Evolutionary conservation across 2,329 filamentous ascomycete genomes (phyloP).

Genomic region (Phaeomoniella chlamydospora): DNA sequence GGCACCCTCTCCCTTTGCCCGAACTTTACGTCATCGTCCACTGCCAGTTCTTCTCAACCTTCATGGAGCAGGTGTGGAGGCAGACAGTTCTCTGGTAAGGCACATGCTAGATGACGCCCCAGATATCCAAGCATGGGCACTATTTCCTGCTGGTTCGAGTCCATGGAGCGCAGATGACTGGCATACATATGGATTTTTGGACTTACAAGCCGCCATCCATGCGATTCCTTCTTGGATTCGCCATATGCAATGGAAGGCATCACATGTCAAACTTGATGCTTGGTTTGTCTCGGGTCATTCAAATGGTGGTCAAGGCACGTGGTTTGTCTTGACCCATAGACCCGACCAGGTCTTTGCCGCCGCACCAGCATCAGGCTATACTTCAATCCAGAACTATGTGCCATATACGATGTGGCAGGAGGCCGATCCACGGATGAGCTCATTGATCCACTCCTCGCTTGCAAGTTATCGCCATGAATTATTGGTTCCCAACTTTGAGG

Average conservation of each 20-base stretch:
- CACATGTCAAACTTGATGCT: constrained; percentile 25
- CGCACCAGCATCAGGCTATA: constrained; percentile 42
- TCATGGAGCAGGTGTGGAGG: constrained; percentile 44
- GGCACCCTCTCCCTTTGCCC: constrained; percentile 30
- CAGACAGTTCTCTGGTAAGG: constrained; percentile 29
- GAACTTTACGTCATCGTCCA: constrained; percentile 11
- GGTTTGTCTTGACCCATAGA: constrained; percentile 40
- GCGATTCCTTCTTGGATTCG: constrained; percentile 37
- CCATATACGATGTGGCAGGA: constrained; percentile 41
- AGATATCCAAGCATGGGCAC: constrained; percentile 38
- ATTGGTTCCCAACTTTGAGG: constrained; percentile 34
- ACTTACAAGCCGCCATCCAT: constrained; percentile 37
- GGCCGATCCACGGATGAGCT: constrained; percentile 33
- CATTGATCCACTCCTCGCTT: constrained; percentile 32
- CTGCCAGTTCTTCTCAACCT: constrained; percentile 36
- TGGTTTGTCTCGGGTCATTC: constrained; percentile 45
- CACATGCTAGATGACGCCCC: constrained; percentile 33
- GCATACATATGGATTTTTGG: constrained; percentile 44
- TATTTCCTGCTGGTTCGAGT: constrained; percentile 43
- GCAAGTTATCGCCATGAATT: constrained; percentile 41
- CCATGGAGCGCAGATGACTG: constrained; percentile 48
- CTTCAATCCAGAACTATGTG: constrained; percentile 44
- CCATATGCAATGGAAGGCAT: constrained; percentile 31
- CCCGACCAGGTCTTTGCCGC: constrained; percentile 43
- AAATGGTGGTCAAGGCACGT: constrained; percentile 45